Evolutionary conservation across 495 filamentous ascomycete species (phyloP), one percentile per base, ranked within the genome.

Genomic region (Podospora sp.): DNA sequence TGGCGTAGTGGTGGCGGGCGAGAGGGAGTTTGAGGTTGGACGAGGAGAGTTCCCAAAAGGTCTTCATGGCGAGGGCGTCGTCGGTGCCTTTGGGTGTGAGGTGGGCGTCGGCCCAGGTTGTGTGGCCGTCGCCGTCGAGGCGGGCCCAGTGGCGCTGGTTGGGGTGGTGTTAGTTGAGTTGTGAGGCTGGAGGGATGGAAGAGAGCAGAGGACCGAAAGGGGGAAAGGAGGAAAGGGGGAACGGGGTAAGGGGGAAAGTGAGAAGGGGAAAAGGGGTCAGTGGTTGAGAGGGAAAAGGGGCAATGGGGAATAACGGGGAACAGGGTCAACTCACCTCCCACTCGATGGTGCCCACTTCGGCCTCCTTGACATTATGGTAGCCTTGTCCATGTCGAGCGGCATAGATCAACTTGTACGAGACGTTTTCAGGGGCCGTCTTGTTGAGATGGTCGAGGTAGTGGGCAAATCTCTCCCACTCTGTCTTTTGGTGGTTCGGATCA

Each of bases 31-130:
- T 77, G 64, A 87, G 78, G 24, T 77, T 68, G 8, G 70, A 36
- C 56, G 91, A 80, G 50, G 83, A 76, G 2, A 80, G 73, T 59
- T 80, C 73, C 89, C 90, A 95, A 78, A 91, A 92, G 22, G 67
- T 65, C 65, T 90, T 84, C 20, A 89, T 87, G 18, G 77, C 78
- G 8, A 80, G 69, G 27, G 92, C 92, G 78, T 94, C 90, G 3
- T 61, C 60, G 52, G 83, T 78, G 20, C 92, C 92, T 26, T 67
- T 74, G 0, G 76, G 56, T 0, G 89, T 92, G 29, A 96, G 82
- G 18, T 84, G 76, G 7, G 92, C 87, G 71, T 96, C 92, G 22
- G 77, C 75, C 92, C 92, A 95, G 69, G 76, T 85, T 12, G 79
- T 76, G 1, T 84, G 89, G 35, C 75, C 80, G 74, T 95, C 91